Percentiles rank a stretch among this genome's conserved stretches.
These are phyloP conservation scores for Fusarium chlamydosporum DNA, from an alignment of 2,329 filamentous ascomycete genomes.

Conservation along the genomic window DNA sequence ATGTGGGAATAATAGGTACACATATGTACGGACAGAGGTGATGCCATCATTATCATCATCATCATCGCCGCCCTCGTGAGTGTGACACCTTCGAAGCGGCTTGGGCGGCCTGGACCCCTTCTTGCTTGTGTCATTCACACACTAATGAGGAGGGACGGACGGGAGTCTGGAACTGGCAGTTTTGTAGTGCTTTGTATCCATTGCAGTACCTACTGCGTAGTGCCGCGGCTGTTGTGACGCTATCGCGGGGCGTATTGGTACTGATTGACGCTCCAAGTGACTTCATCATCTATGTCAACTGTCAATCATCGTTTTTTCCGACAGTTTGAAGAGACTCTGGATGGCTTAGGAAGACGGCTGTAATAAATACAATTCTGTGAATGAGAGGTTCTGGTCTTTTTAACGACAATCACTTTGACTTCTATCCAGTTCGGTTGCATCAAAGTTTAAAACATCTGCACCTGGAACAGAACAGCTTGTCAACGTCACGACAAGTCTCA, in stretches of 20 bases:
- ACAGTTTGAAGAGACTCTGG: not conserved
- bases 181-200: constrained; percentile 30
- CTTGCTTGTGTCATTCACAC: not conserved
- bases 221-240: constrained; percentile 25
- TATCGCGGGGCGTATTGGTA: constrained; percentile 31
- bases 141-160: not conserved
- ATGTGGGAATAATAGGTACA: constrained; percentile 14
- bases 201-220: constrained; percentile 5
- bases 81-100: constrained; percentile 25
- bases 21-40: constrained; percentile 18
- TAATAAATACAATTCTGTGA: constrained; percentile 9
- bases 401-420: not conserved
- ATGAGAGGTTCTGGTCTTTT: constrained; percentile 18
- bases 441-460: not conserved
- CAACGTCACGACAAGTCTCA: constrained; percentile 32
- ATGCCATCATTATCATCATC: constrained; percentile 42
- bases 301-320: constrained; percentile 1
- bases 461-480: constrained; percentile 10
- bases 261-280: constrained; percentile 34
- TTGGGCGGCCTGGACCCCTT: constrained; percentile 35
- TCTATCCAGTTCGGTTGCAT: constrained; percentile 2
- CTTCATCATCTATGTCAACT: constrained; percentile 25
- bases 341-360: not conserved
- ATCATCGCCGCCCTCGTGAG: constrained; percentile 19
- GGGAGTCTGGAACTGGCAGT: constrained; percentile 11